These are phyloP conservation scores for Geotrichum klebahnii DNA, from an alignment of 1,139 yeast species.

Conservation along the genomic window DNA sequence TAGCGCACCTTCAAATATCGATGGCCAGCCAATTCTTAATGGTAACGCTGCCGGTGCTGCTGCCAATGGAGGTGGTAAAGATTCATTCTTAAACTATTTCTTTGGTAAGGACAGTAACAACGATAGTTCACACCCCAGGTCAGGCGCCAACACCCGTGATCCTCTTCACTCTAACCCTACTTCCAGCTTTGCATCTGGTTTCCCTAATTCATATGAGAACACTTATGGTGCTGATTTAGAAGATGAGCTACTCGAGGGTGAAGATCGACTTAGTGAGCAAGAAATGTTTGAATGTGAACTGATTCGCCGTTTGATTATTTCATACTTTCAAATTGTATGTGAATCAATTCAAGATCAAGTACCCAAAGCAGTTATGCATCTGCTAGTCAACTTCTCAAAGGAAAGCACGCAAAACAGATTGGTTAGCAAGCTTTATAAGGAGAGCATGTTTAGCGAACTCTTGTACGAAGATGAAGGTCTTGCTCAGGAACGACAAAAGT, in stretches of 20 bases:
- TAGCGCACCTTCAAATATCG: conserved; percentile 3
- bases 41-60: conserved; percentile 15
- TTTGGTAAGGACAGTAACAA: conserved; percentile 69
- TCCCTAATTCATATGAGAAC: not conserved
- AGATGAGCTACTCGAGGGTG: conserved; percentile 27
- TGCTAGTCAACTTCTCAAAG: conserved; percentile 81
- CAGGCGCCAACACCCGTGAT: not conserved
- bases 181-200: not conserved
- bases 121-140: not conserved
- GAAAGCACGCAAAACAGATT: conserved; percentile 85
- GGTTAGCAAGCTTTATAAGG: conserved; percentile 87
- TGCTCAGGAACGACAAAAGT: conserved; percentile 87
- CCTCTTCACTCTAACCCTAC: not conserved
- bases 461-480: conserved; percentile 83
- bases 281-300: conserved; percentile 94
- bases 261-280: conserved; percentile 58
- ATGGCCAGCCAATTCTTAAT: conserved; percentile 1
- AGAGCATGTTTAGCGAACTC: conserved; percentile 74
- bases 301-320: conserved; percentile 82
- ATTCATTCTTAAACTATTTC: conserved; percentile 84
- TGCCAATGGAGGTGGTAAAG: conserved; percentile 41
- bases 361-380: conserved; percentile 95
- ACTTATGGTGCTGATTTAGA: conserved; percentile 6
- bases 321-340: conserved; percentile 86
- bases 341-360: conserved; percentile 97